Conservation (phyloP, 2,329 filamentous ascomycete species). For the Trichoderma endophyticum region DNA sequence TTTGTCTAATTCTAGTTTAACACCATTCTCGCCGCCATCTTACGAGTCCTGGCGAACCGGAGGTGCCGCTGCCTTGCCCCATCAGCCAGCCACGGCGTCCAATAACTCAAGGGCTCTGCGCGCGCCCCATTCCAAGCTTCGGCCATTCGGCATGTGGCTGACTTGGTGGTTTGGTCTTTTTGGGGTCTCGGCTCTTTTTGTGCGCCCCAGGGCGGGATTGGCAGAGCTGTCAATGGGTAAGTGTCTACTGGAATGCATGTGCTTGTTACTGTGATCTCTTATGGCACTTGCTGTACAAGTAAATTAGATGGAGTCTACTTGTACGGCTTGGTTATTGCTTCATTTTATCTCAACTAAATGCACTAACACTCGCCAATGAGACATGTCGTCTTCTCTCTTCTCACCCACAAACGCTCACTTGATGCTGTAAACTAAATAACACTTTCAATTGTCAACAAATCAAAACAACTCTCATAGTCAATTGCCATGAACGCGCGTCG, state of each 20-base stretch:
- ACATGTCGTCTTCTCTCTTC: not conserved
- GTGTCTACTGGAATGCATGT: not conserved
- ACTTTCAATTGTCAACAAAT: not conserved
- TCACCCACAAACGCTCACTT: not conserved
- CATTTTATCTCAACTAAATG: not conserved
- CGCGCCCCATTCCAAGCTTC: constrained; percentile 10
- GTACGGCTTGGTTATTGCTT: not conserved
- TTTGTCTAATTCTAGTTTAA: not conserved
- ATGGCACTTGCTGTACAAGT: not conserved
- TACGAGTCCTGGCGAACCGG: not conserved
- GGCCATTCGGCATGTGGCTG: constrained; percentile 4
- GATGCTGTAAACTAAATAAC: not conserved
- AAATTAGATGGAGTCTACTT: not conserved
- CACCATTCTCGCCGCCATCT: not conserved
- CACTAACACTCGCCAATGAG: not conserved
- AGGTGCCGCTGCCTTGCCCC: constrained; percentile 2
- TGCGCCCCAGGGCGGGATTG: not conserved
- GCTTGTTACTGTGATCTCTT: not conserved
- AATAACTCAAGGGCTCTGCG: not conserved
- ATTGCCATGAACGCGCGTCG: not conserved
- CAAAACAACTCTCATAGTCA: not conserved
- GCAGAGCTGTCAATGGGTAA: not conserved
- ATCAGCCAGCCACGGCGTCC: constrained; percentile 14
- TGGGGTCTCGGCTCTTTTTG: not conserved
- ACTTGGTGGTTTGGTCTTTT: not conserved